These are phyloP conservation scores for Skeletonema marinoi DNA, from an alignment of 108 stramenopile genomes.

Conservation along the genomic window DNA sequence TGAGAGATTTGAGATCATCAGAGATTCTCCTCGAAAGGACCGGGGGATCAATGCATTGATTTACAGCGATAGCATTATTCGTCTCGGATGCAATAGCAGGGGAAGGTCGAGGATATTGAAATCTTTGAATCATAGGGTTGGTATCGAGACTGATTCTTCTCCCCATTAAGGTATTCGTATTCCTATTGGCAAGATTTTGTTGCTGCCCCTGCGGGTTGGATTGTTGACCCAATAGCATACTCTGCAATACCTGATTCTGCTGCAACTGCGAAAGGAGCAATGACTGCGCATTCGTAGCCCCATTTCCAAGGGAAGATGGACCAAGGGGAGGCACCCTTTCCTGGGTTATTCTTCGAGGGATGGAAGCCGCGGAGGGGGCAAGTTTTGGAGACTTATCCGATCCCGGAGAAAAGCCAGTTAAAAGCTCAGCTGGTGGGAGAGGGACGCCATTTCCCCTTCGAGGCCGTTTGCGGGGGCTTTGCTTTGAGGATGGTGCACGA, in stretches of 20 bases:
- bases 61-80: background rate
- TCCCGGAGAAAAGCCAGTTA: background rate
- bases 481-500: background rate
- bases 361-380: background rate
- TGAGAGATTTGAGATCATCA: background rate
- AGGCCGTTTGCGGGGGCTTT: background rate
- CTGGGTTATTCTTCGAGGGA: background rate
- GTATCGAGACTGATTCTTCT: background rate
- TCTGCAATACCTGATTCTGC: background rate
- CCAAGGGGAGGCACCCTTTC: background rate
- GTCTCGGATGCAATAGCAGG: background rate
- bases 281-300: background rate
- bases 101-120: background rate
- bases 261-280: background rate
- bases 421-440: background rate
- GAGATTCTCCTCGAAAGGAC: background rate
- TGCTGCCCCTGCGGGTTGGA: background rate
- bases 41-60: background rate
- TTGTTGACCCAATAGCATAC: background rate
- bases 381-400: background rate
- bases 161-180: background rate
- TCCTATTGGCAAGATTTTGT: background rate
- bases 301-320: background rate
- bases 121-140: background rate
- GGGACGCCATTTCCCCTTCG: background rate